phyloP scores from a whole-genome alignment of 2,329 filamentous ascomycete genomes.

The Clonostachys rhizophaga region DNA sequence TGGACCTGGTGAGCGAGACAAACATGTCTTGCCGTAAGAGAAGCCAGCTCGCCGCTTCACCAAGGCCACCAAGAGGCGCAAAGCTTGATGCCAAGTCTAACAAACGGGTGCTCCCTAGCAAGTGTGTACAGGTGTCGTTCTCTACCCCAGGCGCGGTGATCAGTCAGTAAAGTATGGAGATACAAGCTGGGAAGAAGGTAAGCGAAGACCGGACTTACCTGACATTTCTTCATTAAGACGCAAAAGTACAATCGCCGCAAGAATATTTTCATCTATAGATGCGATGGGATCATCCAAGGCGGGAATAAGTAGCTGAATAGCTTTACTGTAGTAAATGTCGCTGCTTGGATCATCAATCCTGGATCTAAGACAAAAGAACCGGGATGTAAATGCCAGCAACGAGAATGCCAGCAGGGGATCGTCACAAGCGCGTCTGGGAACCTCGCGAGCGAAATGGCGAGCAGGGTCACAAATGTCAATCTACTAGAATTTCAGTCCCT shows the following conservation, averaged over 20 bases:
- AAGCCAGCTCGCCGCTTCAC: constrained; percentile 10
- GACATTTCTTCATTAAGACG: not conserved
- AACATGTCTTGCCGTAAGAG: constrained; percentile 10
- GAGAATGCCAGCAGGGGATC: not conserved
- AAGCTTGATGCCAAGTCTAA: constrained; percentile 11
- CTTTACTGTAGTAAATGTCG: not conserved
- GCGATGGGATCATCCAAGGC: not conserved
- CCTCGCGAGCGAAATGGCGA: not conserved
- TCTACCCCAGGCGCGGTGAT: not conserved
- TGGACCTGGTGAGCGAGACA: constrained; percentile 2
- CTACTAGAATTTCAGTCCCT: not conserved
- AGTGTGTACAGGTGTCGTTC: not conserved
- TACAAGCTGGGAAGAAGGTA: not conserved
- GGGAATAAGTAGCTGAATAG: not conserved
- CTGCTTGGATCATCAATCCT: not conserved
- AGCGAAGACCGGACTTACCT: not conserved
- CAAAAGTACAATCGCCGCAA: not conserved
- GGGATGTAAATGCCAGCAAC: not conserved
- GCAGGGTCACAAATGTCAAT: not conserved
- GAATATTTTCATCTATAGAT: not conserved
- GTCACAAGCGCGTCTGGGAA: not conserved
- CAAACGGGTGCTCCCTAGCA: not conserved
- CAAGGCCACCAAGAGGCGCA: constrained; percentile 9
- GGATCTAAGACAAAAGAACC: not conserved
- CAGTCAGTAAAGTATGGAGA: not conserved